Conservation (phyloP, 1,284 basidiomycete genomes). For the Microbotryum violaceum region DNA sequence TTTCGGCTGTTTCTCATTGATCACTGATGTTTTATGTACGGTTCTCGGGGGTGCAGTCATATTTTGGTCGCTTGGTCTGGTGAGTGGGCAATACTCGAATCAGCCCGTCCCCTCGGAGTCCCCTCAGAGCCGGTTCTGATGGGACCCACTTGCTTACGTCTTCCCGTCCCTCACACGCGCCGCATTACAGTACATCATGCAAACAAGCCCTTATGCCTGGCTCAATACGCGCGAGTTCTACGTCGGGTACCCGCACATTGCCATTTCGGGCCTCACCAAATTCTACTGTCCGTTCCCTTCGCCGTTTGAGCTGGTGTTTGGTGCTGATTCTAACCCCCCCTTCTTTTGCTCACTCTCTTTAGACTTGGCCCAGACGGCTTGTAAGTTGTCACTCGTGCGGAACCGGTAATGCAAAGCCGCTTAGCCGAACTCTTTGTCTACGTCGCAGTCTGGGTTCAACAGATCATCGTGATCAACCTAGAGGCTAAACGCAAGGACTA, state of each 20-base stretch:
- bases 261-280: constrained; percentile 70
- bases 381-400: neutral
- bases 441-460: constrained; percentile 68
- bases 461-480: constrained; percentile 81
- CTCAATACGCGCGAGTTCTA: constrained; percentile 65
- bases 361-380: constrained; percentile 78
- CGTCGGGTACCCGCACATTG: constrained; percentile 72
- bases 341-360: constrained; percentile 17
- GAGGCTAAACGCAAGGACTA: constrained; percentile 89
- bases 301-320: neutral
- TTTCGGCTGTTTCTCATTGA: neutral
- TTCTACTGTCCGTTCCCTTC: constrained; percentile 54
- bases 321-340: neutral
- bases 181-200: constrained; percentile 63
- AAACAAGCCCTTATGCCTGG: constrained; percentile 59
- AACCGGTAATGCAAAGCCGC: neutral
- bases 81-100: constrained; percentile 48
- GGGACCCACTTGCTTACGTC: neutral
- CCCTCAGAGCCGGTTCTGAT: neutral
- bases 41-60: constrained; percentile 38
- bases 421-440: neutral
- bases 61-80: constrained; percentile 71
- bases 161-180: neutral
- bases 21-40: neutral
- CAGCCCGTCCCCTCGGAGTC: constrained; percentile 5